Evolutionary conservation across 306 rosid genomes (phyloP), one percentile per base, ranked within the genome.

Genomic region (Vicia sativa): DNA sequence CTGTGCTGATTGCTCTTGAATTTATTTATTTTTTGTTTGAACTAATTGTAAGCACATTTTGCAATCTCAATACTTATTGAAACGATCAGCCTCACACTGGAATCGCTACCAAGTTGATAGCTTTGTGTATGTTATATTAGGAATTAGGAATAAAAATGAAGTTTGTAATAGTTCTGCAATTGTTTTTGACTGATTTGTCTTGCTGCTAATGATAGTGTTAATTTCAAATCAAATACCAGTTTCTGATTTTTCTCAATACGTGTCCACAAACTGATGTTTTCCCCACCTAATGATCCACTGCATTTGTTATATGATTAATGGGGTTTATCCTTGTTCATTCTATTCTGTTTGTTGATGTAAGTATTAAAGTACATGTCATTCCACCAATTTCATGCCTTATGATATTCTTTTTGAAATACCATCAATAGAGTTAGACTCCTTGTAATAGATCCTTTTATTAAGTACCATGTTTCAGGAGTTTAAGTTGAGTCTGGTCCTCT

Each of bases 21-120:
- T 62, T 75, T 67, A 14, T 34, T 35, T 25, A n/a, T n/a, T 21
- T 21, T 41, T 43, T 62, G 71, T 46, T 48, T 55, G 57, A 74
- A 70, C 70, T 73, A 46, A 28, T 43, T 11, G 3, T 31, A 63
- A 41, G 18, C 60, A 19, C 13, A 16, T 48, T 23, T 62, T 67
- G 58, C 13, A 21, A 38, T 53, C 29, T 56, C 37, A 18, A 29
- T 45, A 44, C 23, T 56, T 53, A 25, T 48, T 15, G 9, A 75
- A 42, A 50, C 55, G 28, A 53, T 56, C 57, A 28, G 54, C 35
- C 28, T 64, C 42, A 21, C 18, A 11, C 16, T 4, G 9, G 31
- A 34, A 50, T 41, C 44, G 62, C 23, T 55, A 46, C 39, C 74
- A 11, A 34, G 14, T 49, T 56, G 46, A 67, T 25, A 23, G 52